phyloP scores from a whole-genome alignment of 78 protist genomes.

The Dictyostelium citrinum region DNA sequence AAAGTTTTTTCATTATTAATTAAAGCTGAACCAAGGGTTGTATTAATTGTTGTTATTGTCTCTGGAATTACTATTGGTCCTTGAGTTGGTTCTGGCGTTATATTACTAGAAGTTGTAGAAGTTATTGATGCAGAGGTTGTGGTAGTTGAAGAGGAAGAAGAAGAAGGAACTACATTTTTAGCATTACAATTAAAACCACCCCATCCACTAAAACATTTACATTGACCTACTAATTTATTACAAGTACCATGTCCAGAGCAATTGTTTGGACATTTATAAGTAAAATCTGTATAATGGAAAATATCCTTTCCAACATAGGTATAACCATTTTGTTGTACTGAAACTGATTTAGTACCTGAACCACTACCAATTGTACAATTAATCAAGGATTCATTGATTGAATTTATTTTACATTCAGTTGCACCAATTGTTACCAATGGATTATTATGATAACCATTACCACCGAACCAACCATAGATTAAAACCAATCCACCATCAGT shows the following conservation, averaged over 20 bases:
- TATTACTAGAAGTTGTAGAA: neutral
- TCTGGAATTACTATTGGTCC: neutral
- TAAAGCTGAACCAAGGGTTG: neutral
- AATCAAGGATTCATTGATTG: neutral
- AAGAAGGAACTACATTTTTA: neutral
- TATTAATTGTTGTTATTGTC: neutral
- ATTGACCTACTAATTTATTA: neutral
- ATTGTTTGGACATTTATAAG: neutral
- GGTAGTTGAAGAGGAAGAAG: neutral
- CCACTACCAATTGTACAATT: neutral
- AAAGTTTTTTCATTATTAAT: neutral
- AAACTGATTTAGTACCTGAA: neutral
- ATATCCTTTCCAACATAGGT: neutral
- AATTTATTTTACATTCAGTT: neutral
- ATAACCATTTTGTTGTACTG: neutral
- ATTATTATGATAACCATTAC: neutral
- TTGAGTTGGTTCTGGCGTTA: neutral
- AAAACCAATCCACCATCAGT: neutral
- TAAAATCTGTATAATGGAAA: neutral
- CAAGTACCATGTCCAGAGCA: neutral
- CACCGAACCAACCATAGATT: neutral
- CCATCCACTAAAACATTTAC: neutral
- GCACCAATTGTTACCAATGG: neutral
- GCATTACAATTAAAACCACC: slow-evolving; percentile 19
- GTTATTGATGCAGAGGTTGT: neutral